Percentiles rank a stretch among this genome's conserved stretches.
These are phyloP conservation scores for Penicillium hordei DNA, from an alignment of 2,329 filamentous ascomycete genomes.

Conservation along the genomic window DNA sequence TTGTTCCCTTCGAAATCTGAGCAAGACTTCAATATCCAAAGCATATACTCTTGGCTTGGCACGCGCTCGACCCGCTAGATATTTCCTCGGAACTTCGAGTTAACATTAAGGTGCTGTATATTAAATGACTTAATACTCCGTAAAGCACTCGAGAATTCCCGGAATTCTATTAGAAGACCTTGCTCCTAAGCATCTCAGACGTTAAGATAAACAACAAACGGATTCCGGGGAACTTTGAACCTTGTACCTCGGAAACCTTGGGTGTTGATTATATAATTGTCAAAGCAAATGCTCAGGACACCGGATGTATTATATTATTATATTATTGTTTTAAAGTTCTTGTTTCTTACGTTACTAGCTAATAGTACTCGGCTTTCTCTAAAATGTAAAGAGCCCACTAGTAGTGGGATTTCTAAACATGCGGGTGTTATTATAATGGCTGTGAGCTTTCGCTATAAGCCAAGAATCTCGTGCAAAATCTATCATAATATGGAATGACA, in stretches of 20 bases:
- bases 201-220: neutral
- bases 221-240: neutral
- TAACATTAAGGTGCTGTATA: neutral
- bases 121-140: neutral
- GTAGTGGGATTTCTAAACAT: no score
- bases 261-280: neutral
- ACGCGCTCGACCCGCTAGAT: neutral
- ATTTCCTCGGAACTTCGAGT: neutral
- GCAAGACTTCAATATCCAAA: neutral
- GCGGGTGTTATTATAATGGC: no score
- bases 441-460: no score
- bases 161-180: fast-evolving
- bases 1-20: neutral
- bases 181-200: neutral
- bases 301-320: no score
- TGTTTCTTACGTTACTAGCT: no score
- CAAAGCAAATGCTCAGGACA: no score
- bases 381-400: no score
- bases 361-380: no score
- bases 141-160: neutral
- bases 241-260: neutral
- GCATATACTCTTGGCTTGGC: neutral
- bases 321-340: no score
- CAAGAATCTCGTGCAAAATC: no score
- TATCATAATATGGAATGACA: no score